phyloP scores from a whole-genome alignment of 805 yeast species.

The Candida vartiovaarae region DNA sequence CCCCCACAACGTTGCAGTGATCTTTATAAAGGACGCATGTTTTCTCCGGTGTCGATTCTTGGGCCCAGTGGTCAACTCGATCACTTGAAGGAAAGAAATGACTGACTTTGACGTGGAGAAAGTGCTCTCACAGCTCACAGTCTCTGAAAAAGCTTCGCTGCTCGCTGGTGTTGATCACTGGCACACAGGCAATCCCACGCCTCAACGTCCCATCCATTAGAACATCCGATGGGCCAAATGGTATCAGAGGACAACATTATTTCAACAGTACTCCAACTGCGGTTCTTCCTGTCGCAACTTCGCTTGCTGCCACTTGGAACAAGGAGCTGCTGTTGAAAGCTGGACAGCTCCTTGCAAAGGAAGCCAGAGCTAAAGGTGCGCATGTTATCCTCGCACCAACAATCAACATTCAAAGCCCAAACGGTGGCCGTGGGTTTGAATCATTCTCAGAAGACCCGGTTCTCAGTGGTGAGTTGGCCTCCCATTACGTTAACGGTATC shows the following conservation, averaged over 20 bases:
- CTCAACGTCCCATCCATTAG: conserved; percentile 38
- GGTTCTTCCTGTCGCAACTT: conserved; percentile 55
- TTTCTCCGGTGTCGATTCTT: too few species aligned
- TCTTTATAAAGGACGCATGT: too few species aligned
- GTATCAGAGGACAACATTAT: conserved; percentile 48
- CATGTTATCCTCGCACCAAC: conserved; percentile 42
- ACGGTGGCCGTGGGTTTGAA: conserved; percentile 57
- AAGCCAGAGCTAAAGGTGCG: conserved; percentile 46
- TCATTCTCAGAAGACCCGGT: conserved; percentile 54
- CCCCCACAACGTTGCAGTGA: too few species aligned
- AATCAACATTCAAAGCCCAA: conserved; percentile 48
- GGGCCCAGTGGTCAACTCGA: too few species aligned
- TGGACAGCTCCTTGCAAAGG: conserved; percentile 46
- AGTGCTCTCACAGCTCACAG: conserved; percentile 8
- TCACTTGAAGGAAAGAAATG: not conserved
- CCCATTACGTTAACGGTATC: conserved; percentile 42
- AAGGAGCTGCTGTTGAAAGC: conserved; percentile 37
- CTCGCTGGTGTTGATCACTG: conserved; percentile 36
- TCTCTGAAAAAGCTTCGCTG: conserved; percentile 13
- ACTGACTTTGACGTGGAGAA: conserved; percentile 11
- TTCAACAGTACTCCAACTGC: conserved; percentile 45
- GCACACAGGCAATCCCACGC: conserved; percentile 32
- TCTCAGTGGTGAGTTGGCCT: conserved; percentile 36
- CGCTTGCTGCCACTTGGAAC: conserved; percentile 48
- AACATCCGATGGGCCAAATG: conserved; percentile 54